Evolutionary conservation across 768 basidiomycete species (phyloP).

Genomic region (Leccinum imitatum): DNA sequence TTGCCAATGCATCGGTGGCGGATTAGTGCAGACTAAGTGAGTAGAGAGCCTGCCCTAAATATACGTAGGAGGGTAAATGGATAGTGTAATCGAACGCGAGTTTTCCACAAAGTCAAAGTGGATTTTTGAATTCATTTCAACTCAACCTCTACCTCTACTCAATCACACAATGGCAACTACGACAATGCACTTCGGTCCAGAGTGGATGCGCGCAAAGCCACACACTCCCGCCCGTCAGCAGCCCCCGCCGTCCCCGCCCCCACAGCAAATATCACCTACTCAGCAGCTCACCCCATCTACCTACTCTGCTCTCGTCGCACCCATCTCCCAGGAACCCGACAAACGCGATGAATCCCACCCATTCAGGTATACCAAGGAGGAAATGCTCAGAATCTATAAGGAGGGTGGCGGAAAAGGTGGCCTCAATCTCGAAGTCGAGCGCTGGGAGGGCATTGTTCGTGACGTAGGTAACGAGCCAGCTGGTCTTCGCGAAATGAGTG

Average conservation of each 20-base stretch:
- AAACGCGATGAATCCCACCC: conserved; percentile 67
- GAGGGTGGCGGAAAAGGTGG: conserved; percentile 73
- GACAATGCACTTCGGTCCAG: conserved; percentile 88
- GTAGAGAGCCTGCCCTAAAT: conserved; percentile 34
- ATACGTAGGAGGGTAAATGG: conserved; percentile 1
- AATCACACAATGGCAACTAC: conserved; percentile 45
- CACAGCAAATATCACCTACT: conserved; percentile 38
- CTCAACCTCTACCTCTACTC: background rate
- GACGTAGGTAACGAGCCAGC: conserved; percentile 73
- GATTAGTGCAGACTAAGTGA: conserved; percentile 40
- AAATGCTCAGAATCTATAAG: conserved; percentile 78
- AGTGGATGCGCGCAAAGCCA: conserved; percentile 88
- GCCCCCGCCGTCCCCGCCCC: conserved; percentile 61
- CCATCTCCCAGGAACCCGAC: conserved; percentile 49
- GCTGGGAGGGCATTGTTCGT: conserved; percentile 86
- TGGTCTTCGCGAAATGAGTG: conserved; percentile 74
- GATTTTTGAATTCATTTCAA: conserved; percentile 18
- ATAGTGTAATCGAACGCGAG: conserved; percentile 20
- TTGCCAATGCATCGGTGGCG: conserved; percentile 74
- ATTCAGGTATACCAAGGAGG: conserved; percentile 87
- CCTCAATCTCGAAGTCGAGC: conserved; percentile 81
- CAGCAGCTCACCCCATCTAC: conserved; percentile 65
- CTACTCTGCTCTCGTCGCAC: conserved; percentile 57
- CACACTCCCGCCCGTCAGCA: conserved; percentile 53
- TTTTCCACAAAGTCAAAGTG: conserved; percentile 24